phyloP scores from a whole-genome alignment of 2,329 filamentous ascomycete species.

The Ophiobolus disseminans region DNA sequence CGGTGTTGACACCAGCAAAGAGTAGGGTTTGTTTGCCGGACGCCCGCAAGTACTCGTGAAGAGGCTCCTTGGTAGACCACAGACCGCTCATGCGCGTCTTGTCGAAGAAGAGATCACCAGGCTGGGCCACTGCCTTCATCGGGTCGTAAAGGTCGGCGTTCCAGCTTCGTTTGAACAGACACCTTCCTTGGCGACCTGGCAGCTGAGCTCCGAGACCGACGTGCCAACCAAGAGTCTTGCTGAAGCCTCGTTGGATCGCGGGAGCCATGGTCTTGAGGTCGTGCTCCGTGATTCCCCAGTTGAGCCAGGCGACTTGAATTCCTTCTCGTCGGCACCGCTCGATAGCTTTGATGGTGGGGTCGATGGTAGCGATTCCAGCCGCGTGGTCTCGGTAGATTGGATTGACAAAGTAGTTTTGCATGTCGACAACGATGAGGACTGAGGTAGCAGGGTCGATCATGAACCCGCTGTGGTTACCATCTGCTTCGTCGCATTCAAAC shows the following conservation, averaged over 20 bases:
- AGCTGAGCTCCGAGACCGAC: slow-evolving; percentile 50
- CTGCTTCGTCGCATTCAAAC: slow-evolving; percentile 51
- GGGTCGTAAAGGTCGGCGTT: slow-evolving; percentile 53
- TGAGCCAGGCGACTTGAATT: slow-evolving; percentile 52
- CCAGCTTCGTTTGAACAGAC: slow-evolving; percentile 53
- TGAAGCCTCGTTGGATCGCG: slow-evolving; percentile 52
- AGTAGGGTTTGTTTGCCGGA: slow-evolving; percentile 52
- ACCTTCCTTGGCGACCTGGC: slow-evolving; percentile 48
- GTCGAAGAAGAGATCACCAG: slow-evolving; percentile 53
- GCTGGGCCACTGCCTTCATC: slow-evolving; percentile 45
- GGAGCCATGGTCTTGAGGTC: slow-evolving; percentile 50
- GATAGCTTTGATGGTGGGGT: slow-evolving; percentile 49
- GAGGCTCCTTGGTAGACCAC: slow-evolving; percentile 50
- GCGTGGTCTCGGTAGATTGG: slow-evolving; percentile 39
- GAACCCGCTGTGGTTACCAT: slow-evolving; percentile 51
- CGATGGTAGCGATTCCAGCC: slow-evolving; percentile 40
- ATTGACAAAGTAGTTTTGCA: slow-evolving; percentile 55
- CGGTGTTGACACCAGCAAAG: slow-evolving; percentile 54
- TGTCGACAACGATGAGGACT: slow-evolving; percentile 51
- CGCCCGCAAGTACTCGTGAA: slow-evolving; percentile 51
- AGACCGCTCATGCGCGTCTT: slow-evolving; percentile 54
- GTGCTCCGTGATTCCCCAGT: slow-evolving; percentile 52
- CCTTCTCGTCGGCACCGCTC: slow-evolving; percentile 50
- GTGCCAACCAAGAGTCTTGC: slow-evolving; percentile 52
- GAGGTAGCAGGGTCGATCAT: slow-evolving; percentile 51